phyloP scores from a whole-genome alignment of 2,329 filamentous ascomycete genomes.

The Paraphoma chrysanthemicola region DNA sequence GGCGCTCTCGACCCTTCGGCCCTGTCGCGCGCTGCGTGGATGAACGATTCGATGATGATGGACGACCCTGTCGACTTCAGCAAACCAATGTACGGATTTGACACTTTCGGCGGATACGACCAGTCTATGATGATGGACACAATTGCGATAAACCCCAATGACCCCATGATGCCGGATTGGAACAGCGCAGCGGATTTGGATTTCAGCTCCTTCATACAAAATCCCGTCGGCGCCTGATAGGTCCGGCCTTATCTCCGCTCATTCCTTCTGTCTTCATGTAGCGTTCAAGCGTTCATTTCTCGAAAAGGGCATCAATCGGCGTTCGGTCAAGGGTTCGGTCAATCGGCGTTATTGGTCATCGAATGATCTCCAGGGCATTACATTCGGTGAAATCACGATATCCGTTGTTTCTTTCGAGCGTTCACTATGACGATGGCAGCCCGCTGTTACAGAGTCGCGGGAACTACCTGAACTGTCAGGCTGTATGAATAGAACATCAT shows the following conservation, averaged over 20 bases:
- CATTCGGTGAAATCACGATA: slow-evolving; percentile 16
- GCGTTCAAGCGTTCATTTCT: slow-evolving; percentile 43
- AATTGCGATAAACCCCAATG: slow-evolving; percentile 34
- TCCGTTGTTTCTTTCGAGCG: slow-evolving; percentile 14
- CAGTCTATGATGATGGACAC: slow-evolving; percentile 44
- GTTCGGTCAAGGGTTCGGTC: slow-evolving; percentile 16
- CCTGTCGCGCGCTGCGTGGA: slow-evolving; percentile 38
- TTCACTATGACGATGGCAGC: slow-evolving; percentile 37
- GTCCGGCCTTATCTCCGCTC: slow-evolving; percentile 21
- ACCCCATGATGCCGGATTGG: slow-evolving; percentile 46
- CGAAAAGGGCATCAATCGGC: slow-evolving; percentile 27
- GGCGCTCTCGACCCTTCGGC: slow-evolving; percentile 39
- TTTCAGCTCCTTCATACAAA: slow-evolving; percentile 47
- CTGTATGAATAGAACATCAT: background rate
- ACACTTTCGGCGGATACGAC: slow-evolving; percentile 40
- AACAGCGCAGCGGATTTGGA: slow-evolving; percentile 44
- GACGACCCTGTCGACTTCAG: slow-evolving; percentile 45
- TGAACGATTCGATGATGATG: slow-evolving; percentile 45
- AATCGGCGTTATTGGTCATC: slow-evolving; percentile 4
- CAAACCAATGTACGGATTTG: slow-evolving; percentile 43
- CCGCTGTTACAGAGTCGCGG: background rate
- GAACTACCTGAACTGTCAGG: background rate
- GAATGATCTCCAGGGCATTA: slow-evolving; percentile 9
- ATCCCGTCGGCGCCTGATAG: slow-evolving; percentile 41
- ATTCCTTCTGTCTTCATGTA: slow-evolving; percentile 28